Base-by-base conservation (phyloP, 768 basidiomycete species). In the Inosperma sp. region DNA sequence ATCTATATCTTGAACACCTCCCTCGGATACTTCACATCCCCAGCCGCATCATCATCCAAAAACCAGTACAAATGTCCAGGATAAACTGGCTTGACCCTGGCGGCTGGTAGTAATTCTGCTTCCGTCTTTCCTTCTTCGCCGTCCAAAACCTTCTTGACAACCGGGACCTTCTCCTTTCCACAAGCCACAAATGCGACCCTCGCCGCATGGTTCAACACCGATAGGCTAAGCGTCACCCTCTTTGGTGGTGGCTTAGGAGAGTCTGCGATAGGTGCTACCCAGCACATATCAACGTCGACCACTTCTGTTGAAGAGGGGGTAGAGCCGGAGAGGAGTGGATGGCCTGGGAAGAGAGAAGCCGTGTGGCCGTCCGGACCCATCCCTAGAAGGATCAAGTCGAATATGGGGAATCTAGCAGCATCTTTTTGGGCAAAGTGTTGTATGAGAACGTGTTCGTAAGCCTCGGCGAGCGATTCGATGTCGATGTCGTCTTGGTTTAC, bases 341-440 rank as follows among this genome's bases (percentile, higher is more conserved):
- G 95, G n/a, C 79, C 88, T 7, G 96, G 96, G 81, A 99, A 99
- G 58, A 99, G 84, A 6, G 90, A 93, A 54, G 88, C 93, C 34
- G 95, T 98, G 75, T 99, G 96, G n/a, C 95, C 95, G 65, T 97
- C 96, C 5, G 89, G 90, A 25, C 96, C 96, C 80, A 94, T 84
- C 42, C 96, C 96, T 45, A 99, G 85, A 36, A 99, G 82, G 71
- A 98, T 88, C 65, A 99, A 82, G 66, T 99, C 96, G 68, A 99
- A 98, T 45, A 96, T 77, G 55, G 96, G 96, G 79, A 97, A 98
- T 53, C 94, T 85, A 14, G 95, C 95, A 4, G 93, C 77, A 65
- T 97, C 92, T 65, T 84, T 89, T 64, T 86, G 83, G 0, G 94
- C 96, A 63, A 99, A 99, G 65, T 88, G 86, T 53, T 68, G 77